Percentiles rank a stretch among this genome's conserved stretches.
phyloP scores from a whole-genome alignment of 2,329 filamentous ascomycete species.

The Alternaria panax region DNA sequence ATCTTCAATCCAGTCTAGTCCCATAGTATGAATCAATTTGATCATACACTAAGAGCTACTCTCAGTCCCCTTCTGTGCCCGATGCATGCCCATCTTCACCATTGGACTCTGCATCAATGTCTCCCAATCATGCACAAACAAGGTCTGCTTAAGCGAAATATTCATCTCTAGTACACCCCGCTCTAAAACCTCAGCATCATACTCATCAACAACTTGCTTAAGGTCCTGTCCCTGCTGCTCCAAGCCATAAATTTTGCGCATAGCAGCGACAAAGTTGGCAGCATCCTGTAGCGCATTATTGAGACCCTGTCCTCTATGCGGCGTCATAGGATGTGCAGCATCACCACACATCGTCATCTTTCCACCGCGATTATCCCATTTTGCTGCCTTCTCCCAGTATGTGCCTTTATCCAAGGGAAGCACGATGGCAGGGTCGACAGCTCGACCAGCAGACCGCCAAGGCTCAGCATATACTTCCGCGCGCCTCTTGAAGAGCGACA shows the following conservation, averaged over 20 bases:
- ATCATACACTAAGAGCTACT: too few species aligned
- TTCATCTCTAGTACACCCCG: constrained; percentile 56
- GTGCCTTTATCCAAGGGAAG: constrained; percentile 40
- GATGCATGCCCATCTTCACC: constrained; percentile 32
- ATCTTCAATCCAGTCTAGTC: too few species aligned
- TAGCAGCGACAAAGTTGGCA: constrained; percentile 27
- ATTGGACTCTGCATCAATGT: constrained; percentile 38
- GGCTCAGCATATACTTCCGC: constrained; percentile 38
- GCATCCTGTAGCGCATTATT: constrained; percentile 48
- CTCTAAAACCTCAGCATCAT: constrained; percentile 45
- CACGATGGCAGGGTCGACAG: neutral
- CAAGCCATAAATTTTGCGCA: neutral
- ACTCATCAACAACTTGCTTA: constrained; percentile 31
- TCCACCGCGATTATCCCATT: constrained; percentile 44
- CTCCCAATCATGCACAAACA: constrained; percentile 55
- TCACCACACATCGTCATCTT: constrained; percentile 47
- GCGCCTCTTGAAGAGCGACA: constrained; percentile 32
- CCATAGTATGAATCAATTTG: too few species aligned
- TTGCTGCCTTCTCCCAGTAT: constrained; percentile 39
- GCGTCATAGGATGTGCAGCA: constrained; percentile 51
- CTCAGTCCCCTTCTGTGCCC: neutral
- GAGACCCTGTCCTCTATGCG: constrained; percentile 47
- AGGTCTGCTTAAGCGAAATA: constrained; percentile 41
- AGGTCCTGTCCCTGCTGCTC: constrained; percentile 3
- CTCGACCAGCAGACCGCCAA: constrained; percentile 29